Conservation (phyloP, 192 early-diverging fungal species). For the Entomortierella chlamydospora region DNA sequence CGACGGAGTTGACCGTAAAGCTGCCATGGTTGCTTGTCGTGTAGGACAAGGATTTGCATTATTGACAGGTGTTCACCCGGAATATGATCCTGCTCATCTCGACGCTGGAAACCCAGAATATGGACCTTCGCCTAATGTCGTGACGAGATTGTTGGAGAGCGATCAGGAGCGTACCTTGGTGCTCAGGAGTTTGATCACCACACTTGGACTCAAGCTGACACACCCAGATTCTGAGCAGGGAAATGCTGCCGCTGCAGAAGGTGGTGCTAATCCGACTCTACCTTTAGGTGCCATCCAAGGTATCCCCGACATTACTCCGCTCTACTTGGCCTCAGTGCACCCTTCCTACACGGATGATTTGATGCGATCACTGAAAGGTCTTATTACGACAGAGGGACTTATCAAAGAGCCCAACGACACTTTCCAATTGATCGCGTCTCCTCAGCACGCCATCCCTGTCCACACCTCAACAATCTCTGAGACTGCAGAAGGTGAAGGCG, state of each 20-base stretch:
- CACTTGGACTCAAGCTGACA: slow-evolving; percentile 71
- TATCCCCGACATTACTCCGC: slow-evolving; percentile 54
- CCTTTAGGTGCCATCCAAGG: slow-evolving; percentile 25
- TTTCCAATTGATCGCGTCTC: slow-evolving; percentile 39
- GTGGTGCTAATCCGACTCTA: background rate
- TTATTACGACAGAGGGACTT: slow-evolving; percentile 19
- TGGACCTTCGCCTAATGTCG: slow-evolving; percentile 61
- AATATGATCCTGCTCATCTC: slow-evolving; percentile 74
- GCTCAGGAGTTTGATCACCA: slow-evolving; percentile 66
- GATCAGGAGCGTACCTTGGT: slow-evolving; percentile 65
- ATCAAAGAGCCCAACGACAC: slow-evolving; percentile 57
- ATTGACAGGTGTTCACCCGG: slow-evolving; percentile 85
- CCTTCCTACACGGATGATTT: slow-evolving; percentile 13
- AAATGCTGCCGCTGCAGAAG: background rate
- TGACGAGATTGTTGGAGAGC: slow-evolving; percentile 59
- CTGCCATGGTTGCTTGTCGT: slow-evolving; percentile 76
- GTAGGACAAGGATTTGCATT: slow-evolving; percentile 79
- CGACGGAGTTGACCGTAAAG: slow-evolving; percentile 3
- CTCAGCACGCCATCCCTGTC: slow-evolving; percentile 15
- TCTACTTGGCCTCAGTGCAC: slow-evolving; percentile 51
- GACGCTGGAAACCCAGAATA: slow-evolving; percentile 62
- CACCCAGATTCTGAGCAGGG: background rate
- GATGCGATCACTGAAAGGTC: slow-evolving; percentile 1
- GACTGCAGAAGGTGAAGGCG: slow-evolving; percentile 34
- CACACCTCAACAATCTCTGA: slow-evolving; percentile 44